Conservation (phyloP, 2,329 filamentous ascomycete genomes). For the Xylaria hypoxylon region DNA sequence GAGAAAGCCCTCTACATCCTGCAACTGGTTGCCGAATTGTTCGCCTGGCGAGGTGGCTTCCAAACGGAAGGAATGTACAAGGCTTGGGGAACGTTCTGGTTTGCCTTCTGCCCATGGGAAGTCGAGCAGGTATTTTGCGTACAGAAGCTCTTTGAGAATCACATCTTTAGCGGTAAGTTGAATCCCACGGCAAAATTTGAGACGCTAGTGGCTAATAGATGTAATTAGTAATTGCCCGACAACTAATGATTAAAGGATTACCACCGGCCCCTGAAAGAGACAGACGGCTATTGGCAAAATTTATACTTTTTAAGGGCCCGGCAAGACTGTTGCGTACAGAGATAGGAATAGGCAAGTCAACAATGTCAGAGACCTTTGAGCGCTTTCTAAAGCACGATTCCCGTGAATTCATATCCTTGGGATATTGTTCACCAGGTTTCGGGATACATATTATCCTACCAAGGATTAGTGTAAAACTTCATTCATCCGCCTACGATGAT, state of each 20-base stretch:
- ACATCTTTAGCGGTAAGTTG: conserved; percentile 3
- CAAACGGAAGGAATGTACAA: not conserved
- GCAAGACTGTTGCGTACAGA: not conserved
- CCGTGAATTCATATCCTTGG: not conserved
- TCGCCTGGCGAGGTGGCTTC: not conserved
- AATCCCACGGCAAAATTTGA: no score
- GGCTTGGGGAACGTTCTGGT: conserved; percentile 28
- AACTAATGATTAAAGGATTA: no score
- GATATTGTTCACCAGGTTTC: not conserved
- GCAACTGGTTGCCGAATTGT: conserved; percentile 13
- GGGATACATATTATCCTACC: not conserved
- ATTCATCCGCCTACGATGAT: not conserved
- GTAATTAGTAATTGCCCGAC: not conserved
- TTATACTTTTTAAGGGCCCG: not conserved
- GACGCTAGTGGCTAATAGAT: not conserved
- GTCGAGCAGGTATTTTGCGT: conserved; percentile 22
- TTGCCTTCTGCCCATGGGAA: conserved; percentile 20
- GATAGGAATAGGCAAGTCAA: not conserved
- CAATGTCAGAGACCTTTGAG: not conserved
- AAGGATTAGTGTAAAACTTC: not conserved
- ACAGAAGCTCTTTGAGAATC: not conserved
- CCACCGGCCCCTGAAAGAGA: no score
- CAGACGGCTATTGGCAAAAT: not conserved
- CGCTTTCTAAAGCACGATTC: not conserved
- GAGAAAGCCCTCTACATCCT: conserved; percentile 20